Evolutionary conservation across 768 basidiomycete genomes (phyloP), one percentile per base, ranked within the genome.

Genomic region (Amanita pallidorosea): DNA sequence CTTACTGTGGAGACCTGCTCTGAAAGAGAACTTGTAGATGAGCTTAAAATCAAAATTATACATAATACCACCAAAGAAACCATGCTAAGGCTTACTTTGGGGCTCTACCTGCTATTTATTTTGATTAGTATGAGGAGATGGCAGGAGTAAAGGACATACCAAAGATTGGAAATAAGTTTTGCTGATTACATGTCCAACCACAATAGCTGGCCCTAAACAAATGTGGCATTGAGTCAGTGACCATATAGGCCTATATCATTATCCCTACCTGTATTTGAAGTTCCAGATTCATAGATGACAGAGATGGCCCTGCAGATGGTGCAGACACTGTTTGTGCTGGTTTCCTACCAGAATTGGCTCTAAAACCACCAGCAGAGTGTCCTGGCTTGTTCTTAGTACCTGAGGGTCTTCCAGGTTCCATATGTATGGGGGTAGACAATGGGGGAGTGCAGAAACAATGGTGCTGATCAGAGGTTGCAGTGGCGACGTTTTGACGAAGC

Each of bases 381-480:
- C 48, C 55, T 23, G 53, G 47, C 38, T 44, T 31, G 45, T 56
- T 56, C 29, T 29, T 34, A 40, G 9, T 50, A 12, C 53, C 53
- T n/a, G 44, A 20, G 40, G 55, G 55, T 20, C 53, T 49, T 46
- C 55, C 55, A 53, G 31, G 25, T 12, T 49, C 29, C 48, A 54
- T 50, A 6, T 13, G 13, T 25, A 42, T 18, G 15, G 0, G 11
- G 12, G 23, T 25, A 42, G 6, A 42, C 4, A 7, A 12, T 18
- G 23, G 41, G 23, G 23, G 41, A 42, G 23, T 42, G 41, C 15
- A 42, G 40, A 42, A 42, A 42, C 22, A 42, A 9, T 23, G 11
- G 18, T 5, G 2, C 23, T 42, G 41, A 25, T 42, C 5, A 41
- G 20, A 12, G 18, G 4, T 41, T 5, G 20, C n/a, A 12, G 40